These are phyloP conservation scores for Triticum urartu DNA, from an alignment of 176 grass and related monocot genomes.

Conservation along the genomic window DNA sequence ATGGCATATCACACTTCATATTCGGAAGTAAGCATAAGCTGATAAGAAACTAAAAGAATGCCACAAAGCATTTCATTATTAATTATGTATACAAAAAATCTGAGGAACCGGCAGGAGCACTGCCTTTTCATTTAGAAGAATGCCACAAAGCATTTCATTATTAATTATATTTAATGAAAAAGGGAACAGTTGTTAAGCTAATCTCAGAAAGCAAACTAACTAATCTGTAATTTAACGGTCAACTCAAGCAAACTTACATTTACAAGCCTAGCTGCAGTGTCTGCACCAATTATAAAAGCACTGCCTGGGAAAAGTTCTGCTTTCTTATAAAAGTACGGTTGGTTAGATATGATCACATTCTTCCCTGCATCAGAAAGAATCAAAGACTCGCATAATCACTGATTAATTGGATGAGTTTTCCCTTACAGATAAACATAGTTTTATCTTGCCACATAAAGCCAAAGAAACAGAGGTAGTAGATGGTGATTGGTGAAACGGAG, in stretches of 20 bases:
- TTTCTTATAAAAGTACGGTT: conserved; percentile 98
- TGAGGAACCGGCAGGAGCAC: background rate
- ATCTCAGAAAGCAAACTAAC: background rate
- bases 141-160: background rate
- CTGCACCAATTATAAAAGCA: conserved; percentile 88
- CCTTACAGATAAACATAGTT: background rate
- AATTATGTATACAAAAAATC: background rate
- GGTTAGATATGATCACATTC: conserved; percentile 90
- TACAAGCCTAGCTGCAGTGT: conserved; percentile 88
- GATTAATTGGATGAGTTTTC: background rate
- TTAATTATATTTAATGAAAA: conserved; percentile 12
- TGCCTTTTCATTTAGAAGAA: background rate
- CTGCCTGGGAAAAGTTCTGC: conserved; percentile 85
- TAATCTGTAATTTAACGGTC: background rate
- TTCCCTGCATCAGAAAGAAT: conserved; percentile 65
- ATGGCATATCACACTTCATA: background rate
- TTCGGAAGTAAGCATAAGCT: conserved; percentile 1
- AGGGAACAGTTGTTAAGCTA: background rate
- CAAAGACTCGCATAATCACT: conserved; percentile 29
- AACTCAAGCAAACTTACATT: conserved; percentile 53
- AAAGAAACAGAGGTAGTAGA: background rate
- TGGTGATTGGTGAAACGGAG: background rate
- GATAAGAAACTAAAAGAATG: conserved; percentile 3
- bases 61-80: background rate
- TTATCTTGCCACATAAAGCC: background rate